Conservation (phyloP, 805 yeast species). For the Ascoidea tarda region DNA sequence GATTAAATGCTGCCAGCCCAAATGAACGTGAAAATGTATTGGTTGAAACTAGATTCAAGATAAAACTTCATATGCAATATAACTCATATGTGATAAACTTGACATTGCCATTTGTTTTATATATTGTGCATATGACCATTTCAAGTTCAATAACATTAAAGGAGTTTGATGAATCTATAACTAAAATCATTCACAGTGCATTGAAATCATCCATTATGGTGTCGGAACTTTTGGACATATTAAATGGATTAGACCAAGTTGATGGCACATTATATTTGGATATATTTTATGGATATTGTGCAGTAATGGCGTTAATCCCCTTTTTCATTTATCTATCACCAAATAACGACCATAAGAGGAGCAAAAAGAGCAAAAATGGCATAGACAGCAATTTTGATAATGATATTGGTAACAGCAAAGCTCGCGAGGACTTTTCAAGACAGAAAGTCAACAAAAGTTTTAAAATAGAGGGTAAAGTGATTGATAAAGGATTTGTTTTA, state of each 20-base stretch:
- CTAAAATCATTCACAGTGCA: conserved; percentile 24
- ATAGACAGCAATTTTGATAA: neutral
- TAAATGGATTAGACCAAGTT: conserved; percentile 22
- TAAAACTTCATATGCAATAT: conserved; percentile 26
- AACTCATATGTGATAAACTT: conserved; percentile 27
- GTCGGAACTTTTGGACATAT: conserved; percentile 22
- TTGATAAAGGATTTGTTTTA: conserved; percentile 13
- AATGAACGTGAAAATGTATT: conserved; percentile 8
- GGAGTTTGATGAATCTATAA: conserved; percentile 26
- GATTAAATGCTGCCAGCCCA: conserved; percentile 15
- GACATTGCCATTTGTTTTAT: conserved; percentile 28
- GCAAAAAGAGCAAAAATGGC: conserved; percentile 3
- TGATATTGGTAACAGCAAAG: neutral
- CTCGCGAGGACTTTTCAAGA: neutral
- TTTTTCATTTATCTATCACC: conserved; percentile 20
- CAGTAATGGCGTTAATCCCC: conserved; percentile 26
- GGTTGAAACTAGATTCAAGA: conserved; percentile 20
- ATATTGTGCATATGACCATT: conserved; percentile 18
- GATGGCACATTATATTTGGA: conserved; percentile 32
- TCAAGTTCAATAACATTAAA: conserved; percentile 20
- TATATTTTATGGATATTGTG: conserved; percentile 28
- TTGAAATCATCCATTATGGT: conserved; percentile 25
- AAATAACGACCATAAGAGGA: conserved; percentile 9
- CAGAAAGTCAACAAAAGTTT: no score
- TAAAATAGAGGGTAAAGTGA: neutral